Percentiles rank a stretch among this genome's conserved stretches.
phyloP scores from a whole-genome alignment of 1,284 basidiomycete genomes.

The Leccinum fuscescens region DNA sequence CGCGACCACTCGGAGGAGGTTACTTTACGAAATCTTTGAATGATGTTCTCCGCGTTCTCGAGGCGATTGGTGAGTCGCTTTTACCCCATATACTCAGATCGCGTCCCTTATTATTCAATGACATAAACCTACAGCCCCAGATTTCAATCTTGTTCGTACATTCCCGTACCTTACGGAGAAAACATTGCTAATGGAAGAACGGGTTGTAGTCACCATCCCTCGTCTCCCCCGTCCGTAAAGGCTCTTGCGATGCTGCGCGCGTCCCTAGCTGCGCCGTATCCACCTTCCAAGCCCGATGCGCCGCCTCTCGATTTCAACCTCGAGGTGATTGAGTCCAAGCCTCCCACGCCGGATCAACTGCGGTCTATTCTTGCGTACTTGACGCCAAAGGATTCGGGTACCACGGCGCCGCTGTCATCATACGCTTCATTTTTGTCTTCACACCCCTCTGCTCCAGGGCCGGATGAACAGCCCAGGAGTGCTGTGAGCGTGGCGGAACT shows the following conservation, averaged over 20 bases:
- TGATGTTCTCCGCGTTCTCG: constrained; percentile 35
- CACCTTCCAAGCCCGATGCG: constrained; percentile 43
- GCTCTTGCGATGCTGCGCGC: constrained; percentile 58
- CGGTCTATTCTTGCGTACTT: constrained; percentile 64
- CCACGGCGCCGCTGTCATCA: constrained; percentile 23
- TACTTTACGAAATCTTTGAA: constrained; percentile 5
- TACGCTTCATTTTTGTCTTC: constrained; percentile 40
- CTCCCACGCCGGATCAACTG: constrained; percentile 68
- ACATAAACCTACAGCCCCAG: constrained; percentile 44
- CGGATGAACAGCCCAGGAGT: constrained; percentile 39
- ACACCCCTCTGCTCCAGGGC: constrained; percentile 21
- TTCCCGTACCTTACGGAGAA: constrained; percentile 4
- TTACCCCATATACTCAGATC: neutral
- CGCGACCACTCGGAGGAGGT: neutral
- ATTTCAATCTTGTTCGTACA: constrained; percentile 62
- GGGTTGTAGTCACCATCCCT: constrained; percentile 53
- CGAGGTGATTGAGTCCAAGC: constrained; percentile 60
- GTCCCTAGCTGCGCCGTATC: constrained; percentile 59
- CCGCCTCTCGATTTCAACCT: constrained; percentile 66
- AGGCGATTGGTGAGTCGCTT: constrained; percentile 28
- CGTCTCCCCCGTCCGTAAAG: constrained; percentile 59
- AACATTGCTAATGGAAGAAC: constrained; percentile 1
- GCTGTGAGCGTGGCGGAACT: constrained; percentile 49
- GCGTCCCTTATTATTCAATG: neutral
- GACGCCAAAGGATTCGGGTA: constrained; percentile 33